Base-by-base conservation (phyloP, 345 rosid genomes). In the Erysimum cheiranthoides region DNA sequence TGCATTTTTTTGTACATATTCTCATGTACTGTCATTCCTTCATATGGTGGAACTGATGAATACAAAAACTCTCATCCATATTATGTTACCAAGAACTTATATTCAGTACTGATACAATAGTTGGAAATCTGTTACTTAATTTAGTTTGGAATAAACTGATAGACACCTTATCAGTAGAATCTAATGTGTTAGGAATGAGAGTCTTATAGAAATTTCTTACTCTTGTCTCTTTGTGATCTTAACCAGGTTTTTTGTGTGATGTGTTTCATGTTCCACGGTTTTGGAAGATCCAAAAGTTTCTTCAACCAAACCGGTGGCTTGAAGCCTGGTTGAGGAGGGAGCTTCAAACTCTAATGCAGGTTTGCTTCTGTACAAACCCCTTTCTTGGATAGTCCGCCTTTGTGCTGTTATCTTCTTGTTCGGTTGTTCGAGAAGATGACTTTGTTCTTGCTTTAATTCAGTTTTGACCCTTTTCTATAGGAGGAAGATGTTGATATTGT, bases 321-420 rank as follows among this genome's bases (percentile, higher is more conserved):
- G 84, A 80, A 31, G 59, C 74, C 46, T 92, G 97, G 97, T 71
- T 90, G 85, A 88, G 70, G 82, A 90, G 97, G 65, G 98, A 94
- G 82, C 76, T 89, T 71, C 97, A 94, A 76, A 88, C 98, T 81
- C 77, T 92, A 31, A 81, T 89, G 86, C 95, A 89, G 93, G 98
- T 71, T 54, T 17, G 13, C 25, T 21, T 68, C 21, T 54, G 16
- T 28, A 7, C 18, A 30, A 8, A 17, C 13, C 28, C 39, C 9
- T 38, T 53, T 50, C 3, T 2, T 27, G 5, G 8, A 46, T 45
- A 27, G 18, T 31, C 4, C 6, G 3, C 28, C 6, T 70, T 70
- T 11, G 1, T 36, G 46, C 11, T 76, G 10, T 70, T 52, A 45
- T 12, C 25, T n/a, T 25, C 34, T 10, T 21, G 40, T 36, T 46